phyloP scores from a whole-genome alignment of 1,284 basidiomycete species.

The Naganishia sp. region DNA sequence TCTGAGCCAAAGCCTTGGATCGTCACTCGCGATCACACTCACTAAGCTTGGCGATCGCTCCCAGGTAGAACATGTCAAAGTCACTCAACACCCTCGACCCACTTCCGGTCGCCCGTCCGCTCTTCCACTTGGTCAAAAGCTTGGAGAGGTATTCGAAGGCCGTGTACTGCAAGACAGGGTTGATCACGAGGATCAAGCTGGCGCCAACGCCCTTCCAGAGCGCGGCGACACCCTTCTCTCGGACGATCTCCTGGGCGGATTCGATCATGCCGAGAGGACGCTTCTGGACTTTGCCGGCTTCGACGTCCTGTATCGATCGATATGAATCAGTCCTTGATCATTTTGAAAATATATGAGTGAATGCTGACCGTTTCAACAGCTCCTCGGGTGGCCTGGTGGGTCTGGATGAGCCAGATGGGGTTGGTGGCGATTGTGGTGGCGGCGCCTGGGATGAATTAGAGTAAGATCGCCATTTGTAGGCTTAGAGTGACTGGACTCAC shows the following conservation, averaged over 20 bases:
- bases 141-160: constrained; percentile 88
- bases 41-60: constrained; percentile 84
- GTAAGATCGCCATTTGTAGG: background rate
- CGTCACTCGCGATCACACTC: constrained; percentile 34
- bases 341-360: too few species aligned
- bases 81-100: constrained; percentile 62
- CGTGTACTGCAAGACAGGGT: constrained; percentile 88
- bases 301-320: constrained; percentile 26
- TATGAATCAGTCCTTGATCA: constrained; percentile 43
- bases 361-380: constrained; percentile 26
- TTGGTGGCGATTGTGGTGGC: constrained; percentile 89
- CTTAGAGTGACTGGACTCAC: constrained; percentile 49
- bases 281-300: constrained; percentile 44
- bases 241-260: constrained; percentile 71
- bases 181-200: constrained; percentile 87
- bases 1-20: background rate
- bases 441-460: constrained; percentile 61
- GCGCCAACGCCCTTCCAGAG: constrained; percentile 97
- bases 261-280: constrained; percentile 66
- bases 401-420: constrained; percentile 95
- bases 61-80: constrained; percentile 85
- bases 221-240: constrained; percentile 69
- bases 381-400: constrained; percentile 74
- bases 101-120: constrained; percentile 59
- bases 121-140: constrained; percentile 61